Conservation (phyloP, 1,139 yeast genomes). For the Ashbya aceris region DNA sequence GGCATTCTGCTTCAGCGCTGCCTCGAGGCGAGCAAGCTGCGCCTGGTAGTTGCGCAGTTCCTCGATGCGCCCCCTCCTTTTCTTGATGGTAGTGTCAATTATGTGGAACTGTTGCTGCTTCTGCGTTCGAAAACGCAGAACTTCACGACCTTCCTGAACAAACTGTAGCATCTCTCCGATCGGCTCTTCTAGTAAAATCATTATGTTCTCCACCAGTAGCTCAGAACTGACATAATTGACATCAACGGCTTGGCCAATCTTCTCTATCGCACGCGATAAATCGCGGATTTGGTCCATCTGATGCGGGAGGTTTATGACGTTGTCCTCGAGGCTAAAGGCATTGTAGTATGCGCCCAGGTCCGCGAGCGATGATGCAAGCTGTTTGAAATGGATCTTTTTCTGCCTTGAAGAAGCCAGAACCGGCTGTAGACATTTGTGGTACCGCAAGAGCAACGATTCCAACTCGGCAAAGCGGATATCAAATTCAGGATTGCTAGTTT, state of each 20-base stretch:
- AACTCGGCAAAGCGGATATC: conserved; percentile 42
- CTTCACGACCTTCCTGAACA: conserved; percentile 56
- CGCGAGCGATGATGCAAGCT: conserved; percentile 35
- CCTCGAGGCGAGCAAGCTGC: conserved; percentile 29
- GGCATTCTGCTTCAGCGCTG: conserved; percentile 26
- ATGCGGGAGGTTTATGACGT: conserved; percentile 21
- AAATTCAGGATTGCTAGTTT: conserved; percentile 9
- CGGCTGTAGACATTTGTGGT: conserved; percentile 50
- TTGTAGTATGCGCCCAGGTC: conserved; percentile 46
- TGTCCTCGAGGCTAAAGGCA: conserved; percentile 63
- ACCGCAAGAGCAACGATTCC: conserved; percentile 46
- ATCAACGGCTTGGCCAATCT: conserved; percentile 80
- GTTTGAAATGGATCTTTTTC: conserved; percentile 37
- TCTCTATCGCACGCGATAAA: conserved; percentile 52
- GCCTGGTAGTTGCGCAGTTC: conserved; percentile 27
- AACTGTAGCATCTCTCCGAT: conserved; percentile 76
- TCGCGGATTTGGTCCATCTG: conserved; percentile 18
- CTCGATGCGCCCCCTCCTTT: conserved; percentile 23
- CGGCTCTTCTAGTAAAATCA: conserved; percentile 72
- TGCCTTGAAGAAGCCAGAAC: conserved; percentile 50
- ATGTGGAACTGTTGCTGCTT: conserved; percentile 62
- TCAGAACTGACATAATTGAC: conserved; percentile 68
- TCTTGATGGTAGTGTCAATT: conserved; percentile 32
- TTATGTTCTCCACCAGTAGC: conserved; percentile 53
- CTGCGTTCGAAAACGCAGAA: conserved; percentile 59